Conservation (phyloP, 495 filamentous ascomycete genomes). For the Aspergillus nanangensis region DNA sequence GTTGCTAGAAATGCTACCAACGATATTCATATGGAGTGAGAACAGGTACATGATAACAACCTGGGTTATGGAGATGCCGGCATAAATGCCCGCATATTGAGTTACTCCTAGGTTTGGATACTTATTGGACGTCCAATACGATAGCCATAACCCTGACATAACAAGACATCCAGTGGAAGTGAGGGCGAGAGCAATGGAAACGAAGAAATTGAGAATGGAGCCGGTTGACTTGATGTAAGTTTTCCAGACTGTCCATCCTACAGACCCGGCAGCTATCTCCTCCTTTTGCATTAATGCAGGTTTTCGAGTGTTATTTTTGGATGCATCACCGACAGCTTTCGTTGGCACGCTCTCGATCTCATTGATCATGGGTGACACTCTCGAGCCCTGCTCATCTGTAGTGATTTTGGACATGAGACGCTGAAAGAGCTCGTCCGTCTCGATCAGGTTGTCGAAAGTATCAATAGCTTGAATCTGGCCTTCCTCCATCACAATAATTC, state of each 20-base stretch:
- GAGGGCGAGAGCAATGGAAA: constrained; percentile 62
- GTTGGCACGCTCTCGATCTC: neutral
- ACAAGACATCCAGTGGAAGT: constrained; percentile 80
- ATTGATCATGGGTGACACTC: neutral
- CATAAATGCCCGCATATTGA: constrained; percentile 83
- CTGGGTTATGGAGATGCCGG: constrained; percentile 65
- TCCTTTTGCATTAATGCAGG: constrained; percentile 83
- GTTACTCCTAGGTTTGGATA: constrained; percentile 50
- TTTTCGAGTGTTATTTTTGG: constrained; percentile 45
- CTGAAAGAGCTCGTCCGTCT: constrained; percentile 65
- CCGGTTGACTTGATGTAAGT: constrained; percentile 81
- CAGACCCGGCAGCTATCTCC: constrained; percentile 76
- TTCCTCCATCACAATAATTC: constrained; percentile 86
- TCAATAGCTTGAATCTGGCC: constrained; percentile 79
- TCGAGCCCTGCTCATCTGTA: too few species aligned
- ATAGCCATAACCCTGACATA: constrained; percentile 83
- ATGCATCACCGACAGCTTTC: constrained; percentile 47
- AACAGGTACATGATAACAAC: constrained; percentile 77
- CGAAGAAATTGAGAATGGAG: constrained; percentile 60
- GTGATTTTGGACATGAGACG: constrained; percentile 80
- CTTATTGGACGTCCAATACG: constrained; percentile 82
- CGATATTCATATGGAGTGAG: constrained; percentile 57
- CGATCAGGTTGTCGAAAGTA: constrained; percentile 84
- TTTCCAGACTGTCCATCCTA: constrained; percentile 77
- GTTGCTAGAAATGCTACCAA: constrained; percentile 73